These are phyloP conservation scores for Beauveria medogensis DNA, from an alignment of 2,329 filamentous ascomycete genomes.

Conservation along the genomic window DNA sequence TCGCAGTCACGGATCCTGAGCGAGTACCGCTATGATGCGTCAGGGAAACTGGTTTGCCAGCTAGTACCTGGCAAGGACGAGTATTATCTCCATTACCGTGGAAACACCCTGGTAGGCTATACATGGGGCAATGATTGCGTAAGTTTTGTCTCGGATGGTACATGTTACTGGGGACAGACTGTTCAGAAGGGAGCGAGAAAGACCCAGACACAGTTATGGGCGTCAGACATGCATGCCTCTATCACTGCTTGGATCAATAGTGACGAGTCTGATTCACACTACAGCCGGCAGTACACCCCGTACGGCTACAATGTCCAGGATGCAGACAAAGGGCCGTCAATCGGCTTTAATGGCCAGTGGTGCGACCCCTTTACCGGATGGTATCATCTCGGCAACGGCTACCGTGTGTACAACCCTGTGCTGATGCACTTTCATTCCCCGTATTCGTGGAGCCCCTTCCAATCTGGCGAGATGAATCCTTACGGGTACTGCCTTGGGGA, in stretches of 20 bases:
- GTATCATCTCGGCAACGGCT: neutral
- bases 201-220: neutral
- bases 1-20: neutral
- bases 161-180: no score
- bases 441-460: neutral
- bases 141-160: no score
- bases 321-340: neutral
- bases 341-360: neutral
- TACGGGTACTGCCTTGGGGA: neutral
- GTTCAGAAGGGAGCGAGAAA: no score
- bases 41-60: neutral
- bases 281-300: neutral
- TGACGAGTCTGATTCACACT: no score
- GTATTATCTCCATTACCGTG: neutral
- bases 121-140: neutral
- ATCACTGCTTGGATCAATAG: neutral
- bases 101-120: no score
- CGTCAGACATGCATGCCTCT: neutral
- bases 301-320: no score
- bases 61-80: neutral
- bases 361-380: neutral
- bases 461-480: neutral
- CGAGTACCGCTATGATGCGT: neutral
- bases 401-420: neutral
- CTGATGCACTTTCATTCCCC: neutral